Conservation (phyloP, 1,284 basidiomycete genomes). For the Austroboletus novae-zelandiae region DNA sequence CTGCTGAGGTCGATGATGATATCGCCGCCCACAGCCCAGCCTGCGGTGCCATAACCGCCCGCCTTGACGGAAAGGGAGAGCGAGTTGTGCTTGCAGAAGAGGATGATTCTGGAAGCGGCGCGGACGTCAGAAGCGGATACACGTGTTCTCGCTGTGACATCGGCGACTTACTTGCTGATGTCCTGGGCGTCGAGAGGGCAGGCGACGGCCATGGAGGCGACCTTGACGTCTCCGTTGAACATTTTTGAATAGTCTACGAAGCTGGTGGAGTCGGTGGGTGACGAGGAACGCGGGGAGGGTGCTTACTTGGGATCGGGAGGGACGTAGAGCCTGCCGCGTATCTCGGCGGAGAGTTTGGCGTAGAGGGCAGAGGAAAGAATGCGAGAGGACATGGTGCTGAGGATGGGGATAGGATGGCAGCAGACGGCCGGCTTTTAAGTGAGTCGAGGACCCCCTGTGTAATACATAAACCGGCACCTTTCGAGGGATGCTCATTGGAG, state of each 20-base stretch:
- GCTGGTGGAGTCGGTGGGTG: slow-evolving; percentile 35
- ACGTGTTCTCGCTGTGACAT: slow-evolving; percentile 6
- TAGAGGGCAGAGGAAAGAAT: slow-evolving; percentile 13
- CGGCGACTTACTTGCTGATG: slow-evolving; percentile 60
- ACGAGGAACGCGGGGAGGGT: neutral
- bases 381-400: slow-evolving; percentile 7
- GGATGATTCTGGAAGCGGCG: slow-evolving; percentile 49
- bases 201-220: slow-evolving; percentile 55
- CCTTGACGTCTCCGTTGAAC: slow-evolving; percentile 77
- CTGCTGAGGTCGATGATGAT: slow-evolving; percentile 76
- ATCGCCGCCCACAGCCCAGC: slow-evolving; percentile 84
- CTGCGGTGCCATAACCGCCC: slow-evolving; percentile 86
- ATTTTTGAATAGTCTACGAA: slow-evolving; percentile 62
- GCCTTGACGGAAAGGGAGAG: slow-evolving; percentile 84
- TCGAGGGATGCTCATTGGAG: too few species aligned
- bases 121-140: slow-evolving; percentile 9
- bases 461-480: neutral
- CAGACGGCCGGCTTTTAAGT: slow-evolving; percentile 18
- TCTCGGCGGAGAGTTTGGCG: slow-evolving; percentile 41
- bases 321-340: slow-evolving; percentile 49
- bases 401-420: slow-evolving; percentile 10
- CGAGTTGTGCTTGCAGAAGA: slow-evolving; percentile 65
- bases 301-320: slow-evolving; percentile 44
- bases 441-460: slow-evolving; percentile 1
- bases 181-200: slow-evolving; percentile 73